Evolutionary conservation across 805 yeast species (phyloP).

Genomic region (Naumovozyma castellii): DNA sequence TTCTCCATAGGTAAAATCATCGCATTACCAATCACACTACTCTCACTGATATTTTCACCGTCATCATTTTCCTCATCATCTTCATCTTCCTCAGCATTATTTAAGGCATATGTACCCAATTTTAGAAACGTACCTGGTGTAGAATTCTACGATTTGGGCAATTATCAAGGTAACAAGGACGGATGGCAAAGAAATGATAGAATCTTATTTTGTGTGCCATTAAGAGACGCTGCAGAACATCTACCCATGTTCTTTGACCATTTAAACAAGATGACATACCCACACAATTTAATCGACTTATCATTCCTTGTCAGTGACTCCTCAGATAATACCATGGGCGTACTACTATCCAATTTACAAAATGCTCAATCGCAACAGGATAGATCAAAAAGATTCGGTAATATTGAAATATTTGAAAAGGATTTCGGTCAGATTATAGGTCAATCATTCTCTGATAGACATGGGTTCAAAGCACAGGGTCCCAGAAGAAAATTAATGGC

Average conservation of each 20-base stretch:
- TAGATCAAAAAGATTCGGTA: conserved; percentile 58
- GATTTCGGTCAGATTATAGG: conserved; percentile 92
- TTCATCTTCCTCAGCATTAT: conserved; percentile 4
- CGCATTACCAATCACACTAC: neutral
- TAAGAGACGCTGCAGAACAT: conserved; percentile 87
- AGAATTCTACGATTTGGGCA: conserved; percentile 62
- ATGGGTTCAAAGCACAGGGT: conserved; percentile 93
- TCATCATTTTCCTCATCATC: neutral
- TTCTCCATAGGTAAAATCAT: neutral
- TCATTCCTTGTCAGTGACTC: conserved; percentile 87
- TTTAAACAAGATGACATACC: conserved; percentile 71
- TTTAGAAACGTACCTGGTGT: conserved; percentile 35
- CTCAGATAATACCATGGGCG: conserved; percentile 75
- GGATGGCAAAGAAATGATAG: conserved; percentile 80
- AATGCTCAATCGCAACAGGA: conserved; percentile 60
- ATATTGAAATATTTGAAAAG: conserved; percentile 78
- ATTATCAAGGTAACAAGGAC: conserved; percentile 52
- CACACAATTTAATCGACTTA: conserved; percentile 73
- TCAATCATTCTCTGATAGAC: conserved; percentile 86
- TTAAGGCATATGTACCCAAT: conserved; percentile 30
- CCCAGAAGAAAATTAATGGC: conserved; percentile 94
- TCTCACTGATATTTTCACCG: neutral
- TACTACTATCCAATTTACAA: conserved; percentile 45
- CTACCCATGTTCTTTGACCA: conserved; percentile 83
- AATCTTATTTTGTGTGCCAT: conserved; percentile 76